Evolutionary conservation across 2,329 filamentous ascomycete genomes (phyloP).

Genomic region (Chrysoporthe austroafricana): DNA sequence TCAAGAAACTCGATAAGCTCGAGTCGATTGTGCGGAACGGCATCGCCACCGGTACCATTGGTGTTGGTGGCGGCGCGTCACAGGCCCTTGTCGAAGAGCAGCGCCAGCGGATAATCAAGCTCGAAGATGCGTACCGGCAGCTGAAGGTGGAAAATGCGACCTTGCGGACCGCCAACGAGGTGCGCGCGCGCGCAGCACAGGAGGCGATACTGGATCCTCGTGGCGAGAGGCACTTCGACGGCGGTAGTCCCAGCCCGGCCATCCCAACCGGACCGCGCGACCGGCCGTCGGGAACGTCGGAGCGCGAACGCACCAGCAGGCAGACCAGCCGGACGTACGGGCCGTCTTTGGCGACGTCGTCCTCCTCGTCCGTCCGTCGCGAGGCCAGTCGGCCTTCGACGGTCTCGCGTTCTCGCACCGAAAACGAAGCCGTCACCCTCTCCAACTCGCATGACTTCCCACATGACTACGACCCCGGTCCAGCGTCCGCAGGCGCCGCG

Average conservation of each 20-base stretch:
- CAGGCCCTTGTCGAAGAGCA: constrained; percentile 41
- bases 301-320: constrained; percentile 16
- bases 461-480: constrained; percentile 23
- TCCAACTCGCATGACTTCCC: constrained; percentile 26
- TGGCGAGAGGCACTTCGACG: constrained; percentile 33
- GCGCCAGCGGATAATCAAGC: constrained; percentile 52
- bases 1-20: constrained; percentile 85
- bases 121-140: constrained; percentile 65
- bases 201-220: constrained; percentile 44
- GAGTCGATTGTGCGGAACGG: constrained; percentile 77
- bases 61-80: constrained; percentile 31
- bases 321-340: constrained; percentile 32
- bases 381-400: constrained; percentile 36
- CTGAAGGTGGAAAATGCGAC: constrained; percentile 71
- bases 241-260: constrained; percentile 56
- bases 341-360: constrained; percentile 24
- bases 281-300: constrained; percentile 26
- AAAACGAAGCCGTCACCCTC: constrained; percentile 14
- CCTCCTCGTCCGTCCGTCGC: constrained; percentile 28
- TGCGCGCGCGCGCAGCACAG: constrained; percentile 54
- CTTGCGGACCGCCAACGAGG: constrained; percentile 66
- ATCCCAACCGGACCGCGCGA: constrained; percentile 57
- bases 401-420: constrained; percentile 38
- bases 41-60: constrained; percentile 53
- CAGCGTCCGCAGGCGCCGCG: constrained; percentile 31